phyloP scores from a whole-genome alignment of 345 rosid genomes.

The Geranium brycei region DNA sequence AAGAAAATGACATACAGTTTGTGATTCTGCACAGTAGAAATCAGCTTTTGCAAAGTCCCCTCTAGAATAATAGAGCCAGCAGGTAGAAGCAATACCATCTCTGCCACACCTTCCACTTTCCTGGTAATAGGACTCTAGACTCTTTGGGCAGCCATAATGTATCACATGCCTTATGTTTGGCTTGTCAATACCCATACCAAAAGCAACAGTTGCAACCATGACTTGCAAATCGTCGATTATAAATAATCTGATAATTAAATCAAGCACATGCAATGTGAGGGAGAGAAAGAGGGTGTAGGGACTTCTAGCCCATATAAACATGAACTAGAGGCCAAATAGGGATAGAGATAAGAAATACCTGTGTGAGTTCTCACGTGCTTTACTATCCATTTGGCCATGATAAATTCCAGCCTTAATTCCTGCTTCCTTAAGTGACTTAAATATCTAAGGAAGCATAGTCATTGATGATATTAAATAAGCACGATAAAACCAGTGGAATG shows the following conservation, averaged over 20 bases:
- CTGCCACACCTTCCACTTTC: conserved; percentile 46
- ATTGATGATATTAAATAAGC: background rate
- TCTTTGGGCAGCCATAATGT: conserved; percentile 42
- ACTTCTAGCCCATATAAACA: background rate
- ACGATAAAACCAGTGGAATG: background rate
- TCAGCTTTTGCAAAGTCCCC: conserved; percentile 33
- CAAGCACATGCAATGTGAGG: conserved; percentile 2
- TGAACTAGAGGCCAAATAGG: background rate
- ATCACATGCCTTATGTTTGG: conserved; percentile 37
- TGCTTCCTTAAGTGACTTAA: conserved; percentile 18
- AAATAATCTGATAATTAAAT: conserved; percentile 19
- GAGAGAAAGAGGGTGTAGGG: background rate
- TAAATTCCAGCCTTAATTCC: conserved; percentile 35
- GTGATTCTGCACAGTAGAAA: conserved; percentile 29
- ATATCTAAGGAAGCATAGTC: conserved; percentile 15
- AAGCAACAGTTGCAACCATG: conserved; percentile 43
- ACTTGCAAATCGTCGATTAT: conserved; percentile 35
- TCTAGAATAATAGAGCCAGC: conserved; percentile 38
- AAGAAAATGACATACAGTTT: conserved; percentile 16
- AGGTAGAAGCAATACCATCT: conserved; percentile 37
- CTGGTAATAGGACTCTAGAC: conserved; percentile 37
- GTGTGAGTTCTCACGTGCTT: conserved; percentile 33
- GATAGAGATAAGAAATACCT: conserved; percentile 14
- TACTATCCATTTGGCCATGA: conserved; percentile 36
- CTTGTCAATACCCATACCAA: conserved; percentile 49